These are phyloP conservation scores for Rhizoctonia solani DNA, from an alignment of 1,284 basidiomycete species.

Conservation along the genomic window DNA sequence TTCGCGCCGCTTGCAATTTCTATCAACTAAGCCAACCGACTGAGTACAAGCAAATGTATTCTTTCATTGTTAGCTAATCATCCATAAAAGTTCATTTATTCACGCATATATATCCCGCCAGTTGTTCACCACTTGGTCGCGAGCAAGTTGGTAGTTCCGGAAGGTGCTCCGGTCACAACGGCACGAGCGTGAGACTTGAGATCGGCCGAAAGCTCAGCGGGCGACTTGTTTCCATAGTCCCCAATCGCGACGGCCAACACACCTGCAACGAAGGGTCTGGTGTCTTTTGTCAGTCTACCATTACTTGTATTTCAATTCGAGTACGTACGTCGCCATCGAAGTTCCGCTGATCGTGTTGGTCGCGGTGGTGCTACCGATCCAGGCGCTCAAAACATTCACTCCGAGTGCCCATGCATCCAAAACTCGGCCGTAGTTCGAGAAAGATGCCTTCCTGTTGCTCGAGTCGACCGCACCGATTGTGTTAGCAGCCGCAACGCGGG, in stretches of 20 bases:
- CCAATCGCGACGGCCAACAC: constrained; percentile 22
- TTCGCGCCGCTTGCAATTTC: too few species aligned
- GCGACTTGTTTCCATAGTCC: constrained; percentile 26
- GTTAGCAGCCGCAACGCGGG: constrained; percentile 77
- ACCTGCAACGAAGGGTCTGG: constrained; percentile 27
- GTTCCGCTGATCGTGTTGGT: constrained; percentile 75
- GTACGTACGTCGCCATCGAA: constrained; percentile 58
- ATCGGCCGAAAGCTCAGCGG: constrained; percentile 11
- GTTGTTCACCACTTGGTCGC: too few species aligned
- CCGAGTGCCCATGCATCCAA: too few species aligned
- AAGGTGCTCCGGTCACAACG: constrained; percentile 34
- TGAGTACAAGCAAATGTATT: too few species aligned
- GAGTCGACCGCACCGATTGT: constrained; percentile 87
- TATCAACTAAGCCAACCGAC: too few species aligned
- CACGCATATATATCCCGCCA: too few species aligned
- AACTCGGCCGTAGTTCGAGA: constrained; percentile 72
- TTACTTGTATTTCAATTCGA: not conserved
- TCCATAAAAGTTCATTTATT: too few species aligned
- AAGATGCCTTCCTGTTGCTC: constrained; percentile 83
- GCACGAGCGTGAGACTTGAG: constrained; percentile 27
- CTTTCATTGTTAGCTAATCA: too few species aligned
- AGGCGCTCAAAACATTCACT: constrained; percentile 81
- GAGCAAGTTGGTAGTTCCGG: constrained; percentile 34
- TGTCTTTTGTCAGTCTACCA: not conserved
- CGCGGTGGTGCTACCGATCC: constrained; percentile 60